phyloP scores from a whole-genome alignment of 768 basidiomycete species.

The Lentinula sp. region DNA sequence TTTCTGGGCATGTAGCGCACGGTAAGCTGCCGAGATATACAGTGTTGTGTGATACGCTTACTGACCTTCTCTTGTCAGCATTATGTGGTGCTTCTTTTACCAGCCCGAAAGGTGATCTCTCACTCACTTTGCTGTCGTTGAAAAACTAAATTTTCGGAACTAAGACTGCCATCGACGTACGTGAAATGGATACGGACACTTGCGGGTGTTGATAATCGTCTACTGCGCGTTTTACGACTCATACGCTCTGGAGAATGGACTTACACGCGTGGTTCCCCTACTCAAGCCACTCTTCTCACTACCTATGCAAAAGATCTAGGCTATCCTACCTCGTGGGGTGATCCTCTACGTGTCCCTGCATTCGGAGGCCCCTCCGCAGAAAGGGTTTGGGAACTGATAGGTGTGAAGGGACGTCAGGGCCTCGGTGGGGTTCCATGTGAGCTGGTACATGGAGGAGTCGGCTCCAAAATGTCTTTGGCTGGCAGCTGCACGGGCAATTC shows the following conservation, averaged over 20 bases:
- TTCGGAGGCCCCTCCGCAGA: conserved; percentile 52
- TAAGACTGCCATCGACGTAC: conserved; percentile 57
- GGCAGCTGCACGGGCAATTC: conserved; percentile 59
- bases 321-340: conserved; percentile 55
- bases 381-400: conserved; percentile 48
- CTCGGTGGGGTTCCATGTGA: conserved; percentile 76
- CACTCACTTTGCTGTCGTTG: background rate
- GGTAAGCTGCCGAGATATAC: conserved; percentile 35
- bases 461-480: conserved; percentile 37
- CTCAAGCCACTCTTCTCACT: conserved; percentile 34
- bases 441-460: conserved; percentile 58
- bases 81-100: conserved; percentile 90
- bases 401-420: conserved; percentile 43
- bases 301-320: conserved; percentile 51
- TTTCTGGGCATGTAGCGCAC: conserved; percentile 75
- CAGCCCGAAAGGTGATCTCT: conserved; percentile 54
- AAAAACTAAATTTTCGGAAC: background rate
- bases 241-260: conserved; percentile 55
- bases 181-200: conserved; percentile 74
- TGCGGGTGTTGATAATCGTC: conserved; percentile 58
- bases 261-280: conserved; percentile 40
- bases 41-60: conserved; percentile 6
- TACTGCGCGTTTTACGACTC: conserved; percentile 47
- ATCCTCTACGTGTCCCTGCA: conserved; percentile 53
- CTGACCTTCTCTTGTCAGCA: conserved; percentile 32